Evolutionary conservation across 2,329 filamentous ascomycete genomes (phyloP).

Genomic region (Colletotrichum eremochloae): DNA sequence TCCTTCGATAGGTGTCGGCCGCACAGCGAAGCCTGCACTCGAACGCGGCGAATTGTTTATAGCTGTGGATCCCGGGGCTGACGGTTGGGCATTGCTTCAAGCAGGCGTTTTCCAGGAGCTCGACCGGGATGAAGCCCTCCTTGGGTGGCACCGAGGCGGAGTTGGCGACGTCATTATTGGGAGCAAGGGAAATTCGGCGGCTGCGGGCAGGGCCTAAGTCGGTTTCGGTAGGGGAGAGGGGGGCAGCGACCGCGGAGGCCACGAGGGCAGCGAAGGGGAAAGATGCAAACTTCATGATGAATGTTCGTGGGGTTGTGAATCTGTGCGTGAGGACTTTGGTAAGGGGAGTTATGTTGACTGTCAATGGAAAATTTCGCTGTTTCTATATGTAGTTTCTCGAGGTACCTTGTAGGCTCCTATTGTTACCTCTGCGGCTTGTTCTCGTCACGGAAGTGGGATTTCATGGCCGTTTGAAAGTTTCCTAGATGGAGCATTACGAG

Average conservation of each 20-base stretch:
- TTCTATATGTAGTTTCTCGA: neutral
- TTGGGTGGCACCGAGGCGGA: neutral
- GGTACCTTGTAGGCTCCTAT: neutral
- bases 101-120: neutral
- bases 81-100: neutral
- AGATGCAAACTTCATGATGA: neutral
- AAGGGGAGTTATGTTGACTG: neutral
- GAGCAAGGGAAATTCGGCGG: no score
- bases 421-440: neutral
- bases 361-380: neutral
- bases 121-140: neutral
- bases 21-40: neutral
- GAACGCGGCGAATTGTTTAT: neutral
- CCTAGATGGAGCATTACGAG: neutral
- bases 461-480: neutral
- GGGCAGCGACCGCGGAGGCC: neutral
- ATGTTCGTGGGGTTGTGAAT: neutral
- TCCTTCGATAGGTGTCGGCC: neutral
- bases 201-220: no score
- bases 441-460: neutral
- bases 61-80: neutral
- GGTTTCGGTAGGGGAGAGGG: neutral
- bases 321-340: neutral
- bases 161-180: no score
- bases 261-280: neutral